Conservation (phyloP, 371 early-diverging fungal species). For the Apophysomyces trapeziformis region DNA sequence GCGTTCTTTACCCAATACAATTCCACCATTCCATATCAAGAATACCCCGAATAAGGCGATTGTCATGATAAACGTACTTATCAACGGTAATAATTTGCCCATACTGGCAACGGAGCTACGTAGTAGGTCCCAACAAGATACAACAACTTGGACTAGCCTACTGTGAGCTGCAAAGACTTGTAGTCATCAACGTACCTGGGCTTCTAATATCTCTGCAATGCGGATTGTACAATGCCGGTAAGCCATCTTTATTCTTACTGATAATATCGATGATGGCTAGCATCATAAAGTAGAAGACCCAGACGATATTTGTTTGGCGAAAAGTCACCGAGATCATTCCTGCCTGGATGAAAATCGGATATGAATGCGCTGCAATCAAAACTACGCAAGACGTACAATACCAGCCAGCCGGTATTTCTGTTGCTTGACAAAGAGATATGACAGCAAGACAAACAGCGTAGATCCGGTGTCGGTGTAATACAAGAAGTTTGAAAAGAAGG, state of each 20-base stretch:
- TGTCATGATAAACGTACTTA: conserved; percentile 43
- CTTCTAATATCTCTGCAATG: not conserved
- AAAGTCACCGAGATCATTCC: conserved; percentile 69
- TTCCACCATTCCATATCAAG: conserved; percentile 81
- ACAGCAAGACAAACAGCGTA: conserved; percentile 74
- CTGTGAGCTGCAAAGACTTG: not conserved
- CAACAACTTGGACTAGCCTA: not conserved
- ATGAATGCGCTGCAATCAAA: not conserved
- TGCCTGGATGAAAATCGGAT: conserved; percentile 33
- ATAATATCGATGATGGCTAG: conserved; percentile 36
- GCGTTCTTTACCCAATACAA: conserved; percentile 70
- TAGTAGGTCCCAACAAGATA: not conserved
- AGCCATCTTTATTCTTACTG: conserved; percentile 13
- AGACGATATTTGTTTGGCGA: conserved; percentile 93
- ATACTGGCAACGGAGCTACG: conserved; percentile 11
- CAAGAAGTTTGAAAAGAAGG: conserved; percentile 82
- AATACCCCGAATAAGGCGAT: conserved; percentile 65
- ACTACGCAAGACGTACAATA: conserved; percentile 41
- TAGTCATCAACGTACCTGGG: conserved; percentile 10
- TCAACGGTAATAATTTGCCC: conserved; percentile 19
- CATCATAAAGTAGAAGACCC: conserved; percentile 70
- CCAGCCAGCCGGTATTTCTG: conserved; percentile 56
- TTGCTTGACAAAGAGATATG: conserved; percentile 63
- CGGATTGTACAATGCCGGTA: conserved; percentile 22
- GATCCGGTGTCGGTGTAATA: conserved; percentile 95